A percentile compares a stretch with the other conserved stretches of the same genome.
Evolutionary conservation across 345 rosid species (phyloP).

Genomic region (Angophora floribunda): DNA sequence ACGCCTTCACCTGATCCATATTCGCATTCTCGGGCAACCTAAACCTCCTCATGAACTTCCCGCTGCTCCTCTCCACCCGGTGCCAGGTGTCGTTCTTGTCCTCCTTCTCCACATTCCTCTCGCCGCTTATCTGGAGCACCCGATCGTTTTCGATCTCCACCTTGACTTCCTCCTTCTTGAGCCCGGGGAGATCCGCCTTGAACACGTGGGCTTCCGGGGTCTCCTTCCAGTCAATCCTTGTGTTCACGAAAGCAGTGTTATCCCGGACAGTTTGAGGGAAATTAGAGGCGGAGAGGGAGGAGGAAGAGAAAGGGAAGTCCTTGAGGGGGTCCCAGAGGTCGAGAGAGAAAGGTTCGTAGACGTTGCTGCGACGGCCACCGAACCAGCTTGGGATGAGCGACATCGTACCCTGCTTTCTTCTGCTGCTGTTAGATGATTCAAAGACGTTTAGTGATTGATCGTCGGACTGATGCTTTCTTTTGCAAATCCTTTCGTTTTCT

Average conservation of each 20-base stretch:
- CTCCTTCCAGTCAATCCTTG: slow-evolving; percentile 13
- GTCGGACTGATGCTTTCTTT: background rate
- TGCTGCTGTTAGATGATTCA: background rate
- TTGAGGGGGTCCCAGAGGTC: slow-evolving; percentile 13
- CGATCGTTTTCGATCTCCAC: slow-evolving; percentile 11
- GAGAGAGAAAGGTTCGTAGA: slow-evolving; percentile 14
- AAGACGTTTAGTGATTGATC: fast-evolving
- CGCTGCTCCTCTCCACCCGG: slow-evolving; percentile 11
- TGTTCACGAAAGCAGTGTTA: background rate
- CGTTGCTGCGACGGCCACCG: background rate
- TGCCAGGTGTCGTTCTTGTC: slow-evolving; percentile 16
- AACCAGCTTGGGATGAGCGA: slow-evolving; percentile 9
- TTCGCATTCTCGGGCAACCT: slow-evolving; percentile 7
- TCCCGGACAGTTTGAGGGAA: background rate
- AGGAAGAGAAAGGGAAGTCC: background rate
- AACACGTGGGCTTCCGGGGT: slow-evolving; percentile 12
- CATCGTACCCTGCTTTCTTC: background rate
- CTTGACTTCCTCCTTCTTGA: slow-evolving; percentile 12
- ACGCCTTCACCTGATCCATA: slow-evolving; percentile 4
- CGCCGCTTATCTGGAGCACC: slow-evolving; percentile 15
- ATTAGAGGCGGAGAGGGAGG: background rate
- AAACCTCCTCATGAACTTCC: slow-evolving; percentile 13
- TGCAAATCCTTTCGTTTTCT: background rate
- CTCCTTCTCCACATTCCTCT: slow-evolving; percentile 9
- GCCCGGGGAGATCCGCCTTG: slow-evolving; percentile 12